Conservation (phyloP, 2,329 filamentous ascomycete genomes). For the Paracoccidioides lutzii region DNA sequence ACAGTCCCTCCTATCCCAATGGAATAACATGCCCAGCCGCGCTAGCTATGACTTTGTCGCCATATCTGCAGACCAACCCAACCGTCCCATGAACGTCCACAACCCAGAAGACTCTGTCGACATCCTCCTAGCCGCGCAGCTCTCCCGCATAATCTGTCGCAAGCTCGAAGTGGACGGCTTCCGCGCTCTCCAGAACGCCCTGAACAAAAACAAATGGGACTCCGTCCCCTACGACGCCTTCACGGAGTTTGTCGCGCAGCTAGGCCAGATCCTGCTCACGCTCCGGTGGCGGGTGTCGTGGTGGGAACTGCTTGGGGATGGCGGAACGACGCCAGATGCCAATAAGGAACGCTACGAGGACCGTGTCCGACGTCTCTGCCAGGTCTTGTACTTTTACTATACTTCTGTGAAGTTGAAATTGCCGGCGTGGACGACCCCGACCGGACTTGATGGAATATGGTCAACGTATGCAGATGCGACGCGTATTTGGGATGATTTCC, state of each 20-base stretch:
- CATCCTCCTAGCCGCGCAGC: conserved; percentile 31
- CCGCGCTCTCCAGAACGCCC: conserved; percentile 31
- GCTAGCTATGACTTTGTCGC: conserved; percentile 32
- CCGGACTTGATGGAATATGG: conserved; percentile 27
- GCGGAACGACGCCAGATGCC: conserved; percentile 23
- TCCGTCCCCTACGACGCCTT: conserved; percentile 31
- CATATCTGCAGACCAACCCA: conserved; percentile 16
- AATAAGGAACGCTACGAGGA: conserved; percentile 27
- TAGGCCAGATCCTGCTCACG: conserved; percentile 30
- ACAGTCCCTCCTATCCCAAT: conserved; percentile 30
- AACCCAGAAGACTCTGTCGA: conserved; percentile 25
- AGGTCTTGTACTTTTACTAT: conserved; percentile 36
- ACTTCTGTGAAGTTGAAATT: conserved; percentile 32
- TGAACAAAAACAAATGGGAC: conserved; percentile 36
- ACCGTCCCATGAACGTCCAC: conserved; percentile 29
- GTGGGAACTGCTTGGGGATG: conserved; percentile 33
- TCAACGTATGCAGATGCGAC: conserved; percentile 32
- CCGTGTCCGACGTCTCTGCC: conserved; percentile 30
- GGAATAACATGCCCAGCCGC: conserved; percentile 37
- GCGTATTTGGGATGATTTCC: conserved; percentile 33
- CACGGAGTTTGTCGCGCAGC: conserved; percentile 27
- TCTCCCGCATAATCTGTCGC: conserved; percentile 34
- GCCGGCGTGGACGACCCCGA: conserved; percentile 25
- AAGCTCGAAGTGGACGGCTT: conserved; percentile 36
- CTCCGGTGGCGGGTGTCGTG: conserved; percentile 35